These are phyloP conservation scores for Zygosaccharomyces pseudobailii DNA, from an alignment of 1,139 yeast species.

Conservation along the genomic window DNA sequence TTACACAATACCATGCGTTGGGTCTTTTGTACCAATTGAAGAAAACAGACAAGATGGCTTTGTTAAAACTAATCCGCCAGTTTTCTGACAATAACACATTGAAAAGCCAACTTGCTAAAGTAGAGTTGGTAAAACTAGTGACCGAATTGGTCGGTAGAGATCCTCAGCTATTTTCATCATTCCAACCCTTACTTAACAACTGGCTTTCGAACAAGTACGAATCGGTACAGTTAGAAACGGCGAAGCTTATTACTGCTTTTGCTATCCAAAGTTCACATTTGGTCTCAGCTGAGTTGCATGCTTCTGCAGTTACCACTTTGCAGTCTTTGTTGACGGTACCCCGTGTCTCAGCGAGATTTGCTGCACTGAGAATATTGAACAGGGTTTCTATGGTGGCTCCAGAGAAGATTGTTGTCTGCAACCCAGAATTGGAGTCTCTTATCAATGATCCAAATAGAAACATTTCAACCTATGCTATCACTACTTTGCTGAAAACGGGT, in stretches of 20 bases:
- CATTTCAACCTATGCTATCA: constrained; percentile 97
- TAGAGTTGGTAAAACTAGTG: constrained; percentile 80
- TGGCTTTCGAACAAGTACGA: constrained; percentile 82
- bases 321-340: constrained; percentile 83
- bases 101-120: constrained; percentile 71
- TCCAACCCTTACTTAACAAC: constrained; percentile 60
- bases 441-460: constrained; percentile 87
- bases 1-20: constrained; percentile 93
- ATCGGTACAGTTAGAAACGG: constrained; percentile 91
- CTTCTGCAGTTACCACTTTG: constrained; percentile 62
- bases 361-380: constrained; percentile 87
- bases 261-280: constrained; percentile 39
- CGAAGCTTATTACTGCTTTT: constrained; percentile 68
- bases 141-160: constrained; percentile 52
- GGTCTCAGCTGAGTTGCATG: constrained; percentile 59
- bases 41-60: constrained; percentile 89
- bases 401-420: constrained; percentile 66
- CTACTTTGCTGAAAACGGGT: constrained; percentile 92
- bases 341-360: constrained; percentile 82
- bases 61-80: constrained; percentile 83
- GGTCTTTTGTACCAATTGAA: constrained; percentile 85
- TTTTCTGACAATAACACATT: constrained; percentile 58
- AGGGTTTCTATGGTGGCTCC: constrained; percentile 80
- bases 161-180: constrained; percentile 34
- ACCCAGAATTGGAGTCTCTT: constrained; percentile 76